phyloP scores from a whole-genome alignment of 768 basidiomycete genomes.

The Mycena alexandri region DNA sequence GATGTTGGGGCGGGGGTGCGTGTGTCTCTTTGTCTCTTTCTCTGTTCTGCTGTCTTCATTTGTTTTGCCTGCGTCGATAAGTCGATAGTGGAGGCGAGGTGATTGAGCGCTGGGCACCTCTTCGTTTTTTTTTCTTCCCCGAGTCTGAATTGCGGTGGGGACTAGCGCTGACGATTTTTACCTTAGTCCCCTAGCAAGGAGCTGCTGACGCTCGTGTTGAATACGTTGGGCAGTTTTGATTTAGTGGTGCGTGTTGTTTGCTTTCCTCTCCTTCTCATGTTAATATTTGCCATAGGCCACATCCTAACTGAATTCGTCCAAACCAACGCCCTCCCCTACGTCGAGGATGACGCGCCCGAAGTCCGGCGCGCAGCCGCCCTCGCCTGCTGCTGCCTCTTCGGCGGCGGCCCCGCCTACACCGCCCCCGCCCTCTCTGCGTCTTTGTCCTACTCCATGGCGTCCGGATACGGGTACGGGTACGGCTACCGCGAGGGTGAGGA shows the following conservation, averaged over 20 bases:
- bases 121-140: too few relatives aligned
- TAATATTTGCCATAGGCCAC: constrained; percentile 71
- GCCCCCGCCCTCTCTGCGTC: not conserved
- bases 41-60: too few relatives aligned
- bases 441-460: constrained; percentile 1
- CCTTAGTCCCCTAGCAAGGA: too few relatives aligned
- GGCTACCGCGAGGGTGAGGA: constrained; percentile 2
- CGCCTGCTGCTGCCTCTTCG: constrained; percentile 92
- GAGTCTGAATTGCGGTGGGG: too few relatives aligned
- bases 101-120: too few relatives aligned
- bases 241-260: constrained; percentile 78
- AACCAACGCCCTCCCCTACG: constrained; percentile 89
- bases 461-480: not conserved
- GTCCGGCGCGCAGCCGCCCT: constrained; percentile 91
- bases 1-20: not conserved
- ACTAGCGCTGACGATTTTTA: too few relatives aligned
- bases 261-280: too few relatives aligned
- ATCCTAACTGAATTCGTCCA: constrained; percentile 96
- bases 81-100: too few relatives aligned
- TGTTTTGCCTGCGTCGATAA: too few relatives aligned
- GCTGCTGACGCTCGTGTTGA: constrained; percentile 78
- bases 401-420: constrained; percentile 59
- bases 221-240: constrained; percentile 91
- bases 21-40: not conserved
- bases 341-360: constrained; percentile 92